Evolutionary conservation across 1,284 basidiomycete species (phyloP).

Genomic region (Irpex sp.): DNA sequence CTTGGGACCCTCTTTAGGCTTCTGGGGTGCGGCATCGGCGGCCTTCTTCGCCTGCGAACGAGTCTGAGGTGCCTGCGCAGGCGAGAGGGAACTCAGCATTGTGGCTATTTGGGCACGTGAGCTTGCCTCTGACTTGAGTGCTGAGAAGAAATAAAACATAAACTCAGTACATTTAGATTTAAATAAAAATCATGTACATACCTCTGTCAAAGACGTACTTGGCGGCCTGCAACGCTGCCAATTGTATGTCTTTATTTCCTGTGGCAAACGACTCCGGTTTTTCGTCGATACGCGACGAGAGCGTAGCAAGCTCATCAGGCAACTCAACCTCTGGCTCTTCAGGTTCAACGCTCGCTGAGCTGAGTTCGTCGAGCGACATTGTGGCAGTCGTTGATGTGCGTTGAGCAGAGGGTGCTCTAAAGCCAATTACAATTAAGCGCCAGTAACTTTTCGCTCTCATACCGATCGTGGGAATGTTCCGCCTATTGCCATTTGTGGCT

Average conservation of each 20-base stretch:
- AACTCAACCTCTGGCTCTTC: constrained; percentile 11
- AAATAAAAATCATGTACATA: constrained; percentile 25
- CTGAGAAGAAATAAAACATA: constrained; percentile 30
- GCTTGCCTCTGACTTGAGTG: constrained; percentile 57
- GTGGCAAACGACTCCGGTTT: constrained; percentile 51
- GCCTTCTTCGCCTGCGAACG: constrained; percentile 52
- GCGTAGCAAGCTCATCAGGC: constrained; percentile 39
- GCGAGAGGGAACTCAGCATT: constrained; percentile 65
- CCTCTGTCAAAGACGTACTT: constrained; percentile 83
- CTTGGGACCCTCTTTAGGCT: constrained; percentile 28
- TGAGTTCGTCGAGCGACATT: background rate
- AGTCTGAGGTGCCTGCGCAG: constrained; percentile 62
- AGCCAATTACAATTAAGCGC: background rate
- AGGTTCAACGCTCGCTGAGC: background rate
- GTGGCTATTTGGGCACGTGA: constrained; percentile 66
- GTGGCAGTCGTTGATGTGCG: background rate
- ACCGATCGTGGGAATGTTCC: constrained; percentile 4
- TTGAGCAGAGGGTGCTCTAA: background rate
- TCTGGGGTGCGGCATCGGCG: constrained; percentile 40
- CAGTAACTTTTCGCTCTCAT: background rate
- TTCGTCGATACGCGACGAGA: constrained; percentile 53
- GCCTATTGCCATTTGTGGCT: background rate
- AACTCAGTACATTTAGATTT: constrained; percentile 1
- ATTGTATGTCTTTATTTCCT: constrained; percentile 54
- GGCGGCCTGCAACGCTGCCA: constrained; percentile 62